Conservation (phyloP, 371 early-diverging fungal genomes). For the Mortierella sp. region DNA sequence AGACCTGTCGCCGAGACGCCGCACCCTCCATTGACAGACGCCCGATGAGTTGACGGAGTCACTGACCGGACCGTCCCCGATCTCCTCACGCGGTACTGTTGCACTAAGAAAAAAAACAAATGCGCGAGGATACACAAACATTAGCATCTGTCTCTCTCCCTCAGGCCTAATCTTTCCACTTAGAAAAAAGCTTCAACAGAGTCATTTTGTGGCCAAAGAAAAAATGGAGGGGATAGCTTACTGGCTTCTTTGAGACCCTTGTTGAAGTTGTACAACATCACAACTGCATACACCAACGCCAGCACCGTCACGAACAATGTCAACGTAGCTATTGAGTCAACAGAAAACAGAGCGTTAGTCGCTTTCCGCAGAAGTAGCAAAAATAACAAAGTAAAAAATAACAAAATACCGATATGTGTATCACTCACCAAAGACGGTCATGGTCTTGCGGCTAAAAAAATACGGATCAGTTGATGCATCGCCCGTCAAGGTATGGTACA, state of each 20-base stretch:
- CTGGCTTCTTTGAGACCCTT: conserved; percentile 54
- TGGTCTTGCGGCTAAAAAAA: conserved; percentile 49
- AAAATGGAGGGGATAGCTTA: conserved; percentile 8
- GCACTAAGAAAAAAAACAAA: not conserved
- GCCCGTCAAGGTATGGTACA: conserved; percentile 33
- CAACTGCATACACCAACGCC: conserved; percentile 41
- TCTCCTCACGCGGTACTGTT: conserved; percentile 1
- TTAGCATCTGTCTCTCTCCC: no score
- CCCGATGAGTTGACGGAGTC: not conserved
- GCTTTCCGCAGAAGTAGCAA: not conserved
- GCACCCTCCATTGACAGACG: not conserved
- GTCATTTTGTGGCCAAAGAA: no score
- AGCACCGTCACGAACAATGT: conserved; percentile 40
- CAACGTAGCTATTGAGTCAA: conserved; percentile 21
- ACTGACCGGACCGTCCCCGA: not conserved
- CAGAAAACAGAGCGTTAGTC: no score
- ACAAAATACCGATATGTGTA: no score
- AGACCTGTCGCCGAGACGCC: not conserved
- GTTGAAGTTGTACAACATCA: conserved; percentile 53
- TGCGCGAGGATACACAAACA: not conserved
- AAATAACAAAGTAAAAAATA: not conserved
- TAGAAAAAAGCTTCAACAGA: not conserved
- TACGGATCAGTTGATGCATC: conserved; percentile 36
- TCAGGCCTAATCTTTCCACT: no score
- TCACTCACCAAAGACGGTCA: conserved; percentile 52